Conservation (phyloP, 805 yeast species). For the Kluyveromyces lactis region DNA sequence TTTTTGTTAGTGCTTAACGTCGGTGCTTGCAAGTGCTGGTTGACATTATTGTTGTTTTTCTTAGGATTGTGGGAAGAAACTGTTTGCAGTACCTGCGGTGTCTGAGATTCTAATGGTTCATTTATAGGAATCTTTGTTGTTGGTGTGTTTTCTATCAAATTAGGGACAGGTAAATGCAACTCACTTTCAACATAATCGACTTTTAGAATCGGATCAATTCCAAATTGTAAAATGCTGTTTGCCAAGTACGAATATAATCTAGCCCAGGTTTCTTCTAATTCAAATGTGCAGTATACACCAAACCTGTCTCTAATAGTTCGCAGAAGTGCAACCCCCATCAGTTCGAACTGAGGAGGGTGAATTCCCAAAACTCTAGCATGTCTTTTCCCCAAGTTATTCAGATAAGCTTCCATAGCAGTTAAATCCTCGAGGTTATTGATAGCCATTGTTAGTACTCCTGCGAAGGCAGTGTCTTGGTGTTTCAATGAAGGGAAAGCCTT, state of each 20-base stretch:
- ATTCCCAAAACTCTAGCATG: constrained; percentile 71
- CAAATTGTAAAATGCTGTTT: constrained; percentile 50
- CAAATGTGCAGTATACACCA: constrained; percentile 41
- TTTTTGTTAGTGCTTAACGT: not conserved
- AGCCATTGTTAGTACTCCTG: constrained; percentile 66
- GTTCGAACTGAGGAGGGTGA: constrained; percentile 56
- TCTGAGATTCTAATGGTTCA: too few relatives aligned
- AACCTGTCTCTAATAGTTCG: constrained; percentile 63
- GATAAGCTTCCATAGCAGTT: constrained; percentile 46
- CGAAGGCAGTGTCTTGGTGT: constrained; percentile 75
- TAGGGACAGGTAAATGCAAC: constrained; percentile 18
- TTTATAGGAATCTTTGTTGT: constrained; percentile 3
- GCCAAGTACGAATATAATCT: constrained; percentile 61
- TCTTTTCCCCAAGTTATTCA: constrained; percentile 58
- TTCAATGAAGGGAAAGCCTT: constrained; percentile 62
- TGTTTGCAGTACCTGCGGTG: too few relatives aligned
- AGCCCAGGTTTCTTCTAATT: constrained; percentile 64
- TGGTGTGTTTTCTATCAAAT: constrained; percentile 6
- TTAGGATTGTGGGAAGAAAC: too few relatives aligned
- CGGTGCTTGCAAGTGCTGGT: too few relatives aligned
- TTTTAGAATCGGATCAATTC: constrained; percentile 33
- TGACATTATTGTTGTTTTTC: too few relatives aligned
- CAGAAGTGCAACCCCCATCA: constrained; percentile 67
- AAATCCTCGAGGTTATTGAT: constrained; percentile 57
- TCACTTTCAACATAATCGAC: constrained; percentile 16